Base-by-base conservation (phyloP, 225 moss, liverwort and hornwort genomes). In the Climacium dendroides region DNA sequence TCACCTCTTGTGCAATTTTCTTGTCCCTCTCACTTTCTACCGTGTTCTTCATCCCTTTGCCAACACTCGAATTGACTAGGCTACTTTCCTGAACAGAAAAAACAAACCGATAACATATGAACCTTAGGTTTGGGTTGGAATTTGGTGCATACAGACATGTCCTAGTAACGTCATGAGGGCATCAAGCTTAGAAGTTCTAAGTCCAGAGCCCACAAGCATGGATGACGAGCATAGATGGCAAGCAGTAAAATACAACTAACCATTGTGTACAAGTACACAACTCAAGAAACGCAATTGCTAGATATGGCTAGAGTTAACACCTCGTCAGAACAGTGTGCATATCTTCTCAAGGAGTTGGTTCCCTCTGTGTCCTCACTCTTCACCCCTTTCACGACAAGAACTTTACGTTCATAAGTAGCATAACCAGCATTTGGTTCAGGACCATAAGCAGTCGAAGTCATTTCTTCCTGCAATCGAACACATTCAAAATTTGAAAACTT, bases 11-110 rank as follows among this genome's bases (percentile, higher is more conserved):
- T 45, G 79, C 79, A 83, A 23, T 53, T 53, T 85, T 86, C 79
- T 79, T 88, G 81, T 80, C 86, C 43, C 37, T 84, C 80, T 88
- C 88, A 79, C 77, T 78, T 48, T 85, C 67, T 67, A 81, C 43
- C 80, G 55, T 71, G n/a, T 87, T 79, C 79, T 82, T 85, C 69
- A 85, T 81, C 57, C 62, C 81, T 86, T 86, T 82, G 74, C 77
- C 62, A 86, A 37, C 34, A 81, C 28, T 76, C 48, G 75, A 76
- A 74, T 87, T 83, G 79, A 20, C 62, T 70, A 74, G 57, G 34
- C 60, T 72, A 69, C 48, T 88, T 66, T 89, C 92, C 93, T 93
- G 90, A 78, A 67, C 37, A 92, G 15, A 59, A 79, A 77, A 77
- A 61, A 37, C 45, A 45, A 45, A 11, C 74, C 22, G 55, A 60